These are phyloP conservation scores for Suillus subaureus DNA, from an alignment of 768 basidiomycete genomes.

Conservation along the genomic window DNA sequence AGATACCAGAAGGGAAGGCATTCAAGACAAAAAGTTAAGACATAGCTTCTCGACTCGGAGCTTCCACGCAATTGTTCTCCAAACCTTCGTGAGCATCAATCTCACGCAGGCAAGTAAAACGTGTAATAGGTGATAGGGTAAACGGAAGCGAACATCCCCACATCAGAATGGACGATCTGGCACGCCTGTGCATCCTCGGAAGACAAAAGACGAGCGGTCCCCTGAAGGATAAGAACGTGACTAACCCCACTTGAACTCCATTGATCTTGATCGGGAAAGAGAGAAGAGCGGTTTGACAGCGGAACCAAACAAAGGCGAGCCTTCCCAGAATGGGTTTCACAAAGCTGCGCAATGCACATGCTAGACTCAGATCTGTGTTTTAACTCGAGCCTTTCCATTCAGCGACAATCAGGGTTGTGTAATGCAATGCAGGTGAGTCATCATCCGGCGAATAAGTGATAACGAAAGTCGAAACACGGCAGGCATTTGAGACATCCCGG, in stretches of 20 bases:
- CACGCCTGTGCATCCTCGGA: background rate
- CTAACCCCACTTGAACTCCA: background rate
- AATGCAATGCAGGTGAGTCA: background rate
- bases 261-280: background rate
- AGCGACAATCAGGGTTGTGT: background rate
- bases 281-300: conserved; percentile 5
- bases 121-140: background rate
- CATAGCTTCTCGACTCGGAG: background rate
- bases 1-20: conserved; percentile 1
- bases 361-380: background rate
- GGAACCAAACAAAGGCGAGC: conserved; percentile 11
- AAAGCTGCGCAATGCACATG: background rate
- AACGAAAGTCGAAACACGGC: background rate
- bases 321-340: background rate
- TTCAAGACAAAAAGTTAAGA: conserved; percentile 1
- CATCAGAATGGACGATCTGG: background rate
- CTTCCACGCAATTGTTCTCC: conserved; percentile 14
- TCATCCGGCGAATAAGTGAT: background rate
- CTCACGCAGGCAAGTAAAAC: background rate
- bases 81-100: conserved; percentile 9
- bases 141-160: background rate
- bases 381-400: background rate
- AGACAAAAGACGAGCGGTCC: conserved; percentile 3
- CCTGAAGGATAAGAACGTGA: background rate
- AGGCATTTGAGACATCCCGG: background rate